Evolutionary conservation across 2,329 filamentous ascomycete genomes (phyloP), one percentile per base, ranked within the genome.

Genomic region (Aspergillus glaucus): DNA sequence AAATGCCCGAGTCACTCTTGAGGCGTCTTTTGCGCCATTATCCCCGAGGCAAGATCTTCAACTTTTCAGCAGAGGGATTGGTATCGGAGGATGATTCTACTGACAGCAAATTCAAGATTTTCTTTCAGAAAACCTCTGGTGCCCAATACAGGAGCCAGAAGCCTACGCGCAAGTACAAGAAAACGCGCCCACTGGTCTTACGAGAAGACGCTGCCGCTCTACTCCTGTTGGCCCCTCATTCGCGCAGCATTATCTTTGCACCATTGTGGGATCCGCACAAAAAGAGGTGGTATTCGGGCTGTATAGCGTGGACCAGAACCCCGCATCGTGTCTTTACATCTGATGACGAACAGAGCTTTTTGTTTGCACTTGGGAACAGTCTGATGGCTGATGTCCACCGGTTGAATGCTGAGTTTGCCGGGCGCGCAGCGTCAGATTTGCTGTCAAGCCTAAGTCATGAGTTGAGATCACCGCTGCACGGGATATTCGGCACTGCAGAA

Each of bases 31-130:
- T 78, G 1, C 67, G 67, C 12, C 63, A 69, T 1, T 74, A 79
- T 48, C 75, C 75, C 0, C 59, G 64, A 7, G 77, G 77, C 0
- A 70, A 70, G 44, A 66, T 77, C 1, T 78, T 76, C 51, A 72
- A 71, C 44, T 74, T 73, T 28, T 70, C 69, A 14, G 62, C 62
- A 4, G 56, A 67, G 9, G 74, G 73, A 0, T 61, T 65, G 7
- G 46, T 73, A 0, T 52, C 69, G 65, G 51, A 52, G 1, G 45
- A 47, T 24, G 54, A 56, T 2, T 52, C 47, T 4, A 50, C 51
- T 37, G 52, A 55, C 17, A 34, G 47, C 3, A 12, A 28, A n/a
- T 40, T 47, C 34, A 53, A 49, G 10, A 24, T 28, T 6, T 49
- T 55, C 26, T 39, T 8, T n/a, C 8, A 28, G 10, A 17, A 30